Conservation (phyloP, 179 eudicot genomes). For the Pouteria campechiana region DNA sequence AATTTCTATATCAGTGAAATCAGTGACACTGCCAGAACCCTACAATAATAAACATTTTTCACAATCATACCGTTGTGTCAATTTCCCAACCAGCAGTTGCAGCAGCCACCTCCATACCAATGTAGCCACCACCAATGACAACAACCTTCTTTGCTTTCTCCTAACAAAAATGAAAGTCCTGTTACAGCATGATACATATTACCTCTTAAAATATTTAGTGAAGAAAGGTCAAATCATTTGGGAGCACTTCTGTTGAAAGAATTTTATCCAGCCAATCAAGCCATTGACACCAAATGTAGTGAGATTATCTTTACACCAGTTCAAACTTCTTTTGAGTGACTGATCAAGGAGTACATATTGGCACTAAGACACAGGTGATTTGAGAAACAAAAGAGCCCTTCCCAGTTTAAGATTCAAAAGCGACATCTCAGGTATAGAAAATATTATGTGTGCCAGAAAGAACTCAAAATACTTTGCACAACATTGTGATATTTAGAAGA, state of each 20-base stretch:
- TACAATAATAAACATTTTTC: slow-evolving; percentile 1
- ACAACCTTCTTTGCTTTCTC: slow-evolving; percentile 77
- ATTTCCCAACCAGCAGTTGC: slow-evolving; percentile 92
- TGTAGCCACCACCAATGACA: slow-evolving; percentile 96
- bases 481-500: no score
- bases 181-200: neutral
- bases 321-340: no score
- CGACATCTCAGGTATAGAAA: no score
- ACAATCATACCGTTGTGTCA: slow-evolving; percentile 93
- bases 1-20: no score
- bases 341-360: no score
- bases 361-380: no score
- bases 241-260: neutral
- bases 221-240: no score
- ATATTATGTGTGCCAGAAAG: no score
- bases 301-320: neutral
- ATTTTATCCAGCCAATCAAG: neutral
- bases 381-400: no score
- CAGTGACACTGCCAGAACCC: no score
- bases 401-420: no score
- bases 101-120: slow-evolving; percentile 99
- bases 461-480: no score
- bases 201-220: neutral
- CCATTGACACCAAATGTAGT: neutral
- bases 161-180: slow-evolving; percentile 24